phyloP scores from a whole-genome alignment of 1,284 basidiomycete species.

The Ustilago tritici region DNA sequence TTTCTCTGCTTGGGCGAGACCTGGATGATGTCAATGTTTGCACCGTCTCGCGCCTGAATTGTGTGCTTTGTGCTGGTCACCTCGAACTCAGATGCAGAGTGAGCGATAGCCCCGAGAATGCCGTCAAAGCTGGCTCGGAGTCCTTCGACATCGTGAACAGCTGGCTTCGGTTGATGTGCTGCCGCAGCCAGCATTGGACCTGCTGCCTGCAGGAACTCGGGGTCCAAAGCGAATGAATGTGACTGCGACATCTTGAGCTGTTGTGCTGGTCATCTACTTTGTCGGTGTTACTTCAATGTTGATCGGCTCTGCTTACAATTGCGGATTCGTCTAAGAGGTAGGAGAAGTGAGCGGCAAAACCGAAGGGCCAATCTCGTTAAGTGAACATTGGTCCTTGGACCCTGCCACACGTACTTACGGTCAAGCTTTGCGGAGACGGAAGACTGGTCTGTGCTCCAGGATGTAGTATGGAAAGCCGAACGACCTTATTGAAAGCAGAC shows the following conservation, averaged over 20 bases:
- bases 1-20: conserved; percentile 21
- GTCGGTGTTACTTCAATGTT: neutral
- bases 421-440: neutral
- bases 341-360: too few relatives aligned
- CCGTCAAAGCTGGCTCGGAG: conserved; percentile 13
- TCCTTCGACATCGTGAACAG: conserved; percentile 18
- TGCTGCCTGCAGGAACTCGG: conserved; percentile 22
- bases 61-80: conserved; percentile 25
- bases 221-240: conserved; percentile 20
- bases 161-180: conserved; percentile 8
- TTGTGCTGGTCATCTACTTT: neutral
- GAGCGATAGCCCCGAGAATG: neutral
- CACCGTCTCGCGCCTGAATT: conserved; percentile 30
- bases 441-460: neutral
- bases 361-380: too few relatives aligned
- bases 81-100: conserved; percentile 5
- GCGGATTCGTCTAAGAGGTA: too few relatives aligned
- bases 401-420: neutral
- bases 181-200: conserved; percentile 19
- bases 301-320: neutral
- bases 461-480: neutral
- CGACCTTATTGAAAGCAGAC: neutral
- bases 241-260: conserved; percentile 12
- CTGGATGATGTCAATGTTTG: conserved; percentile 25
- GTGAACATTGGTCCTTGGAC: neutral